These are phyloP conservation scores for Gliomastix tumulicola DNA, from an alignment of 2,329 filamentous ascomycete genomes.

Conservation along the genomic window DNA sequence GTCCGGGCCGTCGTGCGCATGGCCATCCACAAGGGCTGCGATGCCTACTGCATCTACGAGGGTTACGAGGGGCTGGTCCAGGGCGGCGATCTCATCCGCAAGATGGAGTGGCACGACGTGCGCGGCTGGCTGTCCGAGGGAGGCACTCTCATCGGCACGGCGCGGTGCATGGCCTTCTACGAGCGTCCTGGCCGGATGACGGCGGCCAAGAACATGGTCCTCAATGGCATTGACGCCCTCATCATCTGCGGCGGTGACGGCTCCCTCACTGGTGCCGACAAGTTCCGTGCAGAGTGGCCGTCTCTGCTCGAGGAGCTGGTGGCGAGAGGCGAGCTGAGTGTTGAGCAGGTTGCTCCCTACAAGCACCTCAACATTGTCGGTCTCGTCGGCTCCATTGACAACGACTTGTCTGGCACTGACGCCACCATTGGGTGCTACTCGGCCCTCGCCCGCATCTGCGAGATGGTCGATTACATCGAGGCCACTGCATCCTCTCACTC, in stretches of 20 bases:
- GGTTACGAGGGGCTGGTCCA: constrained; percentile 93
- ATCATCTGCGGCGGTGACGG: constrained; percentile 97
- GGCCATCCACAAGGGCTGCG: constrained; percentile 76
- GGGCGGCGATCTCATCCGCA: constrained; percentile 79
- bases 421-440: constrained; percentile 97
- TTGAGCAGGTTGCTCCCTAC: constrained; percentile 68
- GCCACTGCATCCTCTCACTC: constrained; percentile 92
- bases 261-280: constrained; percentile 90
- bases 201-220: constrained; percentile 90
- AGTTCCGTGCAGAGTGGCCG: constrained; percentile 89
- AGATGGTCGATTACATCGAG: constrained; percentile 95
- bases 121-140: constrained; percentile 91
- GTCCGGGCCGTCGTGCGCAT: constrained; percentile 88
- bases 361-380: constrained; percentile 92
- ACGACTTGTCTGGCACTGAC: constrained; percentile 94
- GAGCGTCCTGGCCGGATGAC: constrained; percentile 75
- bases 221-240: constrained; percentile 88
- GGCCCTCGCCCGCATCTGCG: constrained; percentile 85
- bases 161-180: constrained; percentile 86
- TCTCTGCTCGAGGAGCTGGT: constrained; percentile 82
- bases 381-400: constrained; percentile 94
- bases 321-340: constrained; percentile 60
- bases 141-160: constrained; percentile 92
- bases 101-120: constrained; percentile 89
- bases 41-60: constrained; percentile 79